These are phyloP conservation scores for Kuraishia ogatae DNA, from an alignment of 805 yeast species.

Conservation along the genomic window DNA sequence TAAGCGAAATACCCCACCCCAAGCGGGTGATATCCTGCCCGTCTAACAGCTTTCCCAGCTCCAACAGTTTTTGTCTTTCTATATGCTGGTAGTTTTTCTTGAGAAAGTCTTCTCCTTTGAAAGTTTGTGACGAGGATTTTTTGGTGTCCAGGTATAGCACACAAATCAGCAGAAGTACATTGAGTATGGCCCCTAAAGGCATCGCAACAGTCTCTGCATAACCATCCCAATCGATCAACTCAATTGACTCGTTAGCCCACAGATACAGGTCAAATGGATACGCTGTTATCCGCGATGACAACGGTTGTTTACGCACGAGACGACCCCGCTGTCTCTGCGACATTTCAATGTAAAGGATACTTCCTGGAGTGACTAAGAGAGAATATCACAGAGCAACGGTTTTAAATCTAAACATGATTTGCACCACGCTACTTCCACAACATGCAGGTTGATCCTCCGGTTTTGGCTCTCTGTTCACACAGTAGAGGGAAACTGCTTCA, in stretches of 20 bases:
- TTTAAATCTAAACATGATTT: too few relatives aligned
- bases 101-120: slow-evolving; percentile 5
- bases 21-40: neutral
- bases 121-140: slow-evolving; percentile 1
- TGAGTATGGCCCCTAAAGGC: slow-evolving; percentile 10
- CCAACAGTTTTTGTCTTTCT: neutral
- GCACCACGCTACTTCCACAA: too few relatives aligned
- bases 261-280: slow-evolving; percentile 18
- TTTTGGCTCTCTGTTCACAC: neutral
- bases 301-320: slow-evolving; percentile 1
- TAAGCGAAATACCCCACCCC: neutral
- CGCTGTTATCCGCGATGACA: neutral
- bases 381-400: too few relatives aligned
- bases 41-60: neutral
- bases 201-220: slow-evolving; percentile 10
- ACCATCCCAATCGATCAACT: slow-evolving; percentile 19
- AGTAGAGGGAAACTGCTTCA: neutral
- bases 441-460: neutral
- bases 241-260: slow-evolving; percentile 14
- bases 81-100: slow-evolving; percentile 2
- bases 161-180: slow-evolving; percentile 10
- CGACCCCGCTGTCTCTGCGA: neutral
- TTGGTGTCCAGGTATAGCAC: slow-evolving; percentile 4
- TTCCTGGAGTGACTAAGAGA: too few relatives aligned
- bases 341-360: neutral